These are phyloP conservation scores for Cardamine chenopodiifolia DNA, from an alignment of 345 rosid genomes.

Conservation along the genomic window DNA sequence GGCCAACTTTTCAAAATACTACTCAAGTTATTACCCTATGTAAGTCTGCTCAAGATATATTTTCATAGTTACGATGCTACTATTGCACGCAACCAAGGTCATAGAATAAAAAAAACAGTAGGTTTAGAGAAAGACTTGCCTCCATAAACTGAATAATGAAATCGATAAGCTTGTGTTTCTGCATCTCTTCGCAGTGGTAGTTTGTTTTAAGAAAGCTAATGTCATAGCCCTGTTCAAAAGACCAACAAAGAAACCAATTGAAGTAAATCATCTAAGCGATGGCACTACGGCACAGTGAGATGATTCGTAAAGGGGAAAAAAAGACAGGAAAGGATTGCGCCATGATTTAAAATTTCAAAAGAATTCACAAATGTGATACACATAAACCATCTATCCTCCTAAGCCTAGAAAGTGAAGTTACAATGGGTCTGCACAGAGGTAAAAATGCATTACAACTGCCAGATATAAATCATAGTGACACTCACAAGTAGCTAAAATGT, in stretches of 20 bases:
- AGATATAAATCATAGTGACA: slow-evolving; percentile 5
- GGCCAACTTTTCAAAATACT: slow-evolving; percentile 10
- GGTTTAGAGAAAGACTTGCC: slow-evolving; percentile 56
- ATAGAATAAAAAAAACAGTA: not conserved
- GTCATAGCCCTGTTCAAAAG: slow-evolving; percentile 82
- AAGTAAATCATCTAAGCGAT: not conserved
- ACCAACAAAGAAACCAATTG: slow-evolving; percentile 19
- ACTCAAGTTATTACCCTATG: not conserved
- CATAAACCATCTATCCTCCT: slow-evolving; percentile 2
- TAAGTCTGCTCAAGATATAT: not conserved
- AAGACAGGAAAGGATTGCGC: not conserved
- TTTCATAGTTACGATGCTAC: slow-evolving; percentile 9
- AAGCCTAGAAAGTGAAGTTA: not conserved
- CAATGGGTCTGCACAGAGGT: too few species aligned
- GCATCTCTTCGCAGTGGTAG: slow-evolving; percentile 98
- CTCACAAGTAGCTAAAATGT: not conserved
- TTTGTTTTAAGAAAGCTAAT: slow-evolving; percentile 95
- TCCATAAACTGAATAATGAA: slow-evolving; percentile 98
- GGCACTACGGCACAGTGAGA: not conserved
- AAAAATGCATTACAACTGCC: slow-evolving; percentile 18
- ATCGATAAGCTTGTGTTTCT: slow-evolving; percentile 92
- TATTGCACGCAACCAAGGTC: not conserved
- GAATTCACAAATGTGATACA: not conserved
- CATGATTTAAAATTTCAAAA: not conserved
- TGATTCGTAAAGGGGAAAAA: not conserved